Evolutionary conservation across 305 asterid species (phyloP).

Genomic region (Withania somnifera): DNA sequence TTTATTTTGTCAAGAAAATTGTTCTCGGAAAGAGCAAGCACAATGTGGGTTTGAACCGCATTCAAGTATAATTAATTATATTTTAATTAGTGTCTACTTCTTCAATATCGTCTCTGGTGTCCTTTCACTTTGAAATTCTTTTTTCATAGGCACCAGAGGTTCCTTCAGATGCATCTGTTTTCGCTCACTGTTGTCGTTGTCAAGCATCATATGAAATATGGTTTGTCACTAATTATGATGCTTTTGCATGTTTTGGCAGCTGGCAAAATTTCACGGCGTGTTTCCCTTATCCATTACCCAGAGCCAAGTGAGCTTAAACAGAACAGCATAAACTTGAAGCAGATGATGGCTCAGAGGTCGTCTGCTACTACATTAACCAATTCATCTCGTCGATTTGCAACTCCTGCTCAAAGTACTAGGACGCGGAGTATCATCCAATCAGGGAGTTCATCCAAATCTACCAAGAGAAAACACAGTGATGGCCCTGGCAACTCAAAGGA

Average conservation of each 20-base stretch:
- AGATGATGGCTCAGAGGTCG: constrained; percentile 26
- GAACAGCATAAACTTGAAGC: constrained; percentile 13
- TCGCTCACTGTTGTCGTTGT: neutral
- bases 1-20: neutral
- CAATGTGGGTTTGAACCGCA: neutral
- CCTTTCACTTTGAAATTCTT: neutral
- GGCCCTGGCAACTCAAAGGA: constrained; percentile 20
- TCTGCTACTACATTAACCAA: constrained; percentile 41
- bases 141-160: no score
- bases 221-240: neutral
- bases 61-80: neutral
- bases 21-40: no score
- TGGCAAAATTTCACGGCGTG: constrained; percentile 55
- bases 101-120: neutral
- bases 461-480: constrained; percentile 31
- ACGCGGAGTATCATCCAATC: constrained; percentile 19
- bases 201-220: neutral
- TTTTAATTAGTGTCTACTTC: neutral
- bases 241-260: constrained; percentile 23
- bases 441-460: constrained; percentile 24
- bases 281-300: constrained; percentile 57
- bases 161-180: neutral
- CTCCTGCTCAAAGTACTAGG: constrained; percentile 39
- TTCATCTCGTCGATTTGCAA: constrained; percentile 30
- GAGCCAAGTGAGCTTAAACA: constrained; percentile 50